A percentile compares a stretch with the other conserved stretches of the same genome.
phyloP scores from a whole-genome alignment of 139 green algal genomes.

The Mesotaenium endlicherianum region DNA sequence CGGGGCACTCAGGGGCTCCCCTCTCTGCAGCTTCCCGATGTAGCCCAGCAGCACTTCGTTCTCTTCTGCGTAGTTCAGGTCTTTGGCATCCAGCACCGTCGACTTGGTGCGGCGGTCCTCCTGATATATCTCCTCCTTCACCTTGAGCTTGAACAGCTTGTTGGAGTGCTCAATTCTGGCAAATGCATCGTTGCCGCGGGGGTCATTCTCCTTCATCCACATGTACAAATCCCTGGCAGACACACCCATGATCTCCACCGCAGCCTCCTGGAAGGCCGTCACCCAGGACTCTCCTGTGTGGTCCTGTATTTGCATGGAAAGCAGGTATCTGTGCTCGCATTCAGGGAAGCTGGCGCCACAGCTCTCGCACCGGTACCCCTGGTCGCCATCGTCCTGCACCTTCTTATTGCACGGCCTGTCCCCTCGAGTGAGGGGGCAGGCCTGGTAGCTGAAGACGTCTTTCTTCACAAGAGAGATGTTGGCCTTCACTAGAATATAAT shows the following conservation, averaged over 20 bases:
- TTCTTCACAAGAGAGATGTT: slow-evolving; percentile 64
- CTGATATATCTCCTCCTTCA: slow-evolving; percentile 82
- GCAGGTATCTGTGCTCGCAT: slow-evolving; percentile 47
- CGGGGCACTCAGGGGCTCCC: slow-evolving; percentile 32
- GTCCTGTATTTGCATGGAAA: slow-evolving; percentile 55
- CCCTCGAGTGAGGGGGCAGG: slow-evolving; percentile 63
- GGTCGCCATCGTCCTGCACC: slow-evolving; percentile 55
- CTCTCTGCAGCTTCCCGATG: slow-evolving; percentile 46
- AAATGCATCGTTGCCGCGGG: slow-evolving; percentile 18
- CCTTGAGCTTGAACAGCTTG: slow-evolving; percentile 67
- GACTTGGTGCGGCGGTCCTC: slow-evolving; percentile 81
- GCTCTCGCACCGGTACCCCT: slow-evolving; percentile 49
- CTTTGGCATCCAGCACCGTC: slow-evolving; percentile 52
- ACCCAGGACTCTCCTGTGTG: slow-evolving; percentile 62
- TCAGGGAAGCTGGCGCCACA: slow-evolving; percentile 23
- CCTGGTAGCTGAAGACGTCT: slow-evolving; percentile 71
- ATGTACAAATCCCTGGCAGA: slow-evolving; percentile 10
- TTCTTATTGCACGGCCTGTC: slow-evolving; percentile 78
- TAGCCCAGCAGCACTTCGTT: slow-evolving; percentile 39
- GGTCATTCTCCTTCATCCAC: slow-evolving; percentile 11
- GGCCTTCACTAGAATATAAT: slow-evolving; percentile 66
- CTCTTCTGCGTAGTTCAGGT: slow-evolving; percentile 47
- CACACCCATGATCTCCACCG: slow-evolving; percentile 28
- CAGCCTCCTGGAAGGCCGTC: slow-evolving; percentile 59
- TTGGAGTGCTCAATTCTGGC: slow-evolving; percentile 55